phyloP scores from a whole-genome alignment of 805 yeast species.

The Saccharomycopsis sp. region DNA sequence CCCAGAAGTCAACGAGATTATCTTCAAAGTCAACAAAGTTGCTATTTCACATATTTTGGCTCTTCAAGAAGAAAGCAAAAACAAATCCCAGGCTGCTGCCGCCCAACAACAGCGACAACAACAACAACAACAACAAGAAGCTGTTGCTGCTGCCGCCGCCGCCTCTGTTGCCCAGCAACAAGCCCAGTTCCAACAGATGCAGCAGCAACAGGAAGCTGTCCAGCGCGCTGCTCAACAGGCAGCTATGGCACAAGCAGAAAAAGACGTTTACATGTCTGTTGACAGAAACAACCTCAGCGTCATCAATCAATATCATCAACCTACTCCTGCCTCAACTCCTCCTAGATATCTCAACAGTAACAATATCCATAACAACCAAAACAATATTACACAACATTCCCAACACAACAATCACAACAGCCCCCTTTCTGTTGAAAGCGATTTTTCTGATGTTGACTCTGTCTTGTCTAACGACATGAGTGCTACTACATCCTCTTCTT shows the following conservation, averaged over 20 bases:
- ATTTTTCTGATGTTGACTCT: constrained; percentile 18
- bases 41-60: constrained; percentile 22
- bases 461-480: constrained; percentile 20
- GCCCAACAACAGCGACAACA: constrained; percentile 6
- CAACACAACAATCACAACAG: no score
- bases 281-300: background rate
- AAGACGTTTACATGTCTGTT: background rate
- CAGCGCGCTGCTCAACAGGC: no score
- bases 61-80: constrained; percentile 18
- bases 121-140: constrained; percentile 3
- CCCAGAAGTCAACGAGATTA: constrained; percentile 17
- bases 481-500: constrained; percentile 34
- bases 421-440: no score
- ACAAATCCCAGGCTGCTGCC: constrained; percentile 1
- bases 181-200: constrained; percentile 1
- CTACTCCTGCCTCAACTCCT: constrained; percentile 23
- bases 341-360: no score
- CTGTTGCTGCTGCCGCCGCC: no score
- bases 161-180: background rate
- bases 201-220: background rate
- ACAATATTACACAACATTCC: no score
- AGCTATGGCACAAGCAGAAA: no score
- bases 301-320: constrained; percentile 22
- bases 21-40: constrained; percentile 19
- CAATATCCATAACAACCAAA: no score